phyloP scores from a whole-genome alignment of 1,284 basidiomycete genomes.

The Tilletia setariae region DNA sequence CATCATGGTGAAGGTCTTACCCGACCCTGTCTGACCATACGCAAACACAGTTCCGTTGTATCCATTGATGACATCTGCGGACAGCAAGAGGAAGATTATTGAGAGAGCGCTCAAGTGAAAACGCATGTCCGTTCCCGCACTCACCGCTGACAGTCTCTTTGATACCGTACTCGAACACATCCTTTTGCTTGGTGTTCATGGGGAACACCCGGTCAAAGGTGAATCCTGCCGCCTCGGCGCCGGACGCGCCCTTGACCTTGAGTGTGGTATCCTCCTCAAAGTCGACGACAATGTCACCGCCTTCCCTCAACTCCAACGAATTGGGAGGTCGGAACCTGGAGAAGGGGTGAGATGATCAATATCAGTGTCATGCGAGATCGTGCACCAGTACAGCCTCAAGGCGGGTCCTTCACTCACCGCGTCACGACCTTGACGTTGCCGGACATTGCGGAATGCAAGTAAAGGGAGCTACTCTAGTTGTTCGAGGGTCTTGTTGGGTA shows the following conservation, averaged over 20 bases:
- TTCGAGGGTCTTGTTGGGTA: too few relatives aligned
- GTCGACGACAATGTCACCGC: constrained; percentile 83
- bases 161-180: constrained; percentile 98
- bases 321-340: constrained; percentile 90
- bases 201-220: constrained; percentile 96
- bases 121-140: constrained; percentile 10
- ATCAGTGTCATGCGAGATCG: too few relatives aligned
- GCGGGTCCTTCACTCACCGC: constrained; percentile 19
- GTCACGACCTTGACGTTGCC: constrained; percentile 51
- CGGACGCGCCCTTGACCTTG: constrained; percentile 57
- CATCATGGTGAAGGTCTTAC: constrained; percentile 58
- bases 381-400: neutral
- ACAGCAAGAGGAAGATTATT: constrained; percentile 14
- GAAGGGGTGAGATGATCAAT: neutral
- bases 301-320: constrained; percentile 79
- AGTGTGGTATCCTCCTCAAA: constrained; percentile 80
- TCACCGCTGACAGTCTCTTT: constrained; percentile 66
- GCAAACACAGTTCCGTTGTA: constrained; percentile 90
- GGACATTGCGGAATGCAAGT: constrained; percentile 30
- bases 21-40: constrained; percentile 89
- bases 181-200: constrained; percentile 82
- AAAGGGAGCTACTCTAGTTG: too few relatives aligned
- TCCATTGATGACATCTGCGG: constrained; percentile 88
- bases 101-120: neutral
- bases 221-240: constrained; percentile 68